These are phyloP conservation scores for Metarhizium anisopliae DNA, from an alignment of 2,329 filamentous ascomycete species.

Conservation along the genomic window DNA sequence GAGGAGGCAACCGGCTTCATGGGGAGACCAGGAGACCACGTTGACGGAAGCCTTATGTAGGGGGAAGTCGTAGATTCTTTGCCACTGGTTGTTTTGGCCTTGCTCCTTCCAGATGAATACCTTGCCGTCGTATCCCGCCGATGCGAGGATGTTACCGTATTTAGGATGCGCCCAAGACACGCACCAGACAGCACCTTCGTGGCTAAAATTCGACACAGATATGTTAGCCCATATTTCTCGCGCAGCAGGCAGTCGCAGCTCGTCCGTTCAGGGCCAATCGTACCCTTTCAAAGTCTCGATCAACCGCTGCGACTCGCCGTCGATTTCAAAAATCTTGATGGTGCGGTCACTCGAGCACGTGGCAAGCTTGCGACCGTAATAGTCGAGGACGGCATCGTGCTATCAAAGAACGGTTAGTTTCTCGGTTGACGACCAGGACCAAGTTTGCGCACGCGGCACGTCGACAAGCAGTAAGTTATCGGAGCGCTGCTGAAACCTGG, in stretches of 20 bases:
- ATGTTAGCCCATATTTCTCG: slow-evolving; percentile 7
- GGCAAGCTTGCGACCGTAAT: slow-evolving; percentile 91
- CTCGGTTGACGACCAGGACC: background rate
- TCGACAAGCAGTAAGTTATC: background rate
- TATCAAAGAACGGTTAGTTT: slow-evolving; percentile 23
- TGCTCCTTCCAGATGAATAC: slow-evolving; percentile 98
- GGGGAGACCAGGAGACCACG: slow-evolving; percentile 94
- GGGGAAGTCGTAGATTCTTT: slow-evolving; percentile 85
- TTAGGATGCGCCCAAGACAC: slow-evolving; percentile 98
- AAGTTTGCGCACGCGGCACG: background rate
- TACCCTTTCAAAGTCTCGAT: slow-evolving; percentile 92
- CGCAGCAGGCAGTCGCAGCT: background rate
- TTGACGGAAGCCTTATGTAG: slow-evolving; percentile 95
- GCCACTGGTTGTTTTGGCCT: slow-evolving; percentile 53
- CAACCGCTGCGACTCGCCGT: slow-evolving; percentile 82
- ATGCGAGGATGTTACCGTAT: slow-evolving; percentile 95
- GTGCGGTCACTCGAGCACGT: slow-evolving; percentile 98
- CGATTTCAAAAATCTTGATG: slow-evolving; percentile 98
- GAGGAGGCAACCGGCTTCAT: slow-evolving; percentile 88
- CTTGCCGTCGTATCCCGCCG: slow-evolving; percentile 92
- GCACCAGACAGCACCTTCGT: slow-evolving; percentile 97
- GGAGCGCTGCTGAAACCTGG: background rate
- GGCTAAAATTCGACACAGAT: slow-evolving; percentile 40
- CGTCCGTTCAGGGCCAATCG: background rate
- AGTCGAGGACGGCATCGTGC: slow-evolving; percentile 98